Evolutionary conservation across 1,139 yeast species (phyloP).

Genomic region (Meyerozyma guilliermondii): DNA sequence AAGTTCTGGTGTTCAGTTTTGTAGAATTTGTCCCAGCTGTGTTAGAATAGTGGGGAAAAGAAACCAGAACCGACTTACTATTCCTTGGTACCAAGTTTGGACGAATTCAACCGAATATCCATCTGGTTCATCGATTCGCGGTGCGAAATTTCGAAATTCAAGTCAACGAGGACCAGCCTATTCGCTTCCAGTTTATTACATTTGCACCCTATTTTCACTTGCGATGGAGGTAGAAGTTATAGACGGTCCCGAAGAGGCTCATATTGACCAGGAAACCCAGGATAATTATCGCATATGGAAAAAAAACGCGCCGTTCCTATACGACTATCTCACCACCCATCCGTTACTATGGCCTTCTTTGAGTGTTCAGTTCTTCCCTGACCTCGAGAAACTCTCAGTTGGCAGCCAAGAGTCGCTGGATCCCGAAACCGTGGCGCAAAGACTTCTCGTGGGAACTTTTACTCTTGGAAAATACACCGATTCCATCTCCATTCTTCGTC

Average conservation of each 20-base stretch:
- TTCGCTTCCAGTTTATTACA: too few relatives aligned
- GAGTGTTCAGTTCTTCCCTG: constrained; percentile 53
- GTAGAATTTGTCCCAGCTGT: constrained; percentile 85
- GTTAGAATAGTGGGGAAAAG: constrained; percentile 16
- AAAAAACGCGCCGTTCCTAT: constrained; percentile 49
- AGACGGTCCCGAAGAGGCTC: background rate
- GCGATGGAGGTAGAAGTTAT: background rate
- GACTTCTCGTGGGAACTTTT: constrained; percentile 19
- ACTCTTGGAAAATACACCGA: constrained; percentile 17
- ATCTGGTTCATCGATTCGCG: background rate
- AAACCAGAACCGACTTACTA: constrained; percentile 43
- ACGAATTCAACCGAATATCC: constrained; percentile 57
- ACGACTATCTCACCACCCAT: constrained; percentile 46
- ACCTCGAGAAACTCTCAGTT: constrained; percentile 16
- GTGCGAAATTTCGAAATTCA: too few relatives aligned
- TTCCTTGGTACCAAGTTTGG: constrained; percentile 73
- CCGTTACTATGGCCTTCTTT: constrained; percentile 53
- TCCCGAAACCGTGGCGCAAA: constrained; percentile 7
- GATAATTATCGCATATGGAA: constrained; percentile 46
- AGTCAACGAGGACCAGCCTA: too few relatives aligned
- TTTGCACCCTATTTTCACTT: too few relatives aligned
- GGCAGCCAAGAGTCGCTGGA: constrained; percentile 1
- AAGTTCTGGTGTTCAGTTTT: constrained; percentile 67
- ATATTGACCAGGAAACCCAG: constrained; percentile 10
- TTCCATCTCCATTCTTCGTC: constrained; percentile 33